Evolutionary conservation across 2,329 filamentous ascomycete genomes (phyloP).

Genomic region (Arthrobotrys pseudoclavata): DNA sequence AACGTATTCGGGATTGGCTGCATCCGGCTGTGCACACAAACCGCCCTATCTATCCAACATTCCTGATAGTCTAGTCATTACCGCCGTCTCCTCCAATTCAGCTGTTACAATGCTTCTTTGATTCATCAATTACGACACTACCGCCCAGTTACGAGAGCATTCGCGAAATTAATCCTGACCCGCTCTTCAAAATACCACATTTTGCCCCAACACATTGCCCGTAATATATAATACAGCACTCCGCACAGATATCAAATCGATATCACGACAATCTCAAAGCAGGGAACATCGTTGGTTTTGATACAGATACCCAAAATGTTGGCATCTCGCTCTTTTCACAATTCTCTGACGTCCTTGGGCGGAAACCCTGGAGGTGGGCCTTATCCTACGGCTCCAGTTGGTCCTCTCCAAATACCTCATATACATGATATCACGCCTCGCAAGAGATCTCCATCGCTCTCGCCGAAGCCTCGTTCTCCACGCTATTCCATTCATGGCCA

Average conservation of each 20-base stretch:
- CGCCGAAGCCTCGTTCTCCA: conserved; percentile 50
- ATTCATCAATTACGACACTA: conserved; percentile 41
- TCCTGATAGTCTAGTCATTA: conserved; percentile 15
- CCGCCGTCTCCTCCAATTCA: conserved; percentile 19
- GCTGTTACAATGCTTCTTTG: conserved; percentile 48
- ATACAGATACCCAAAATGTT: conserved; percentile 37
- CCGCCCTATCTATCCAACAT: conserved; percentile 6
- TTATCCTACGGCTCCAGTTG: conserved; percentile 38
- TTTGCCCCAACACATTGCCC: conserved; percentile 9
- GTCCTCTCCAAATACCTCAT: conserved; percentile 35
- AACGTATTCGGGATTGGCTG: conserved; percentile 34
- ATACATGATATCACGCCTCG: conserved; percentile 25
- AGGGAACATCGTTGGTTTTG: conserved; percentile 1
- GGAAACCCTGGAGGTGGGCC: conserved; percentile 40
- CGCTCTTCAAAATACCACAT: conserved; percentile 35
- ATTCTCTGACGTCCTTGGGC: conserved; percentile 39
- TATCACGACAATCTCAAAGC: background rate
- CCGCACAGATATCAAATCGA: background rate
- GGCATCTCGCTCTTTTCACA: conserved; percentile 29
- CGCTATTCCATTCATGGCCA: conserved; percentile 34
- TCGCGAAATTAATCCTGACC: conserved; percentile 18
- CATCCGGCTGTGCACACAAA: conserved; percentile 28
- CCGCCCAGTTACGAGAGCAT: conserved; percentile 20
- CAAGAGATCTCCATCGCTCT: conserved; percentile 40
- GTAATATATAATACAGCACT: conserved; percentile 9